Conservation (phyloP, 1,284 basidiomycete genomes). For the Pascua sp. region DNA sequence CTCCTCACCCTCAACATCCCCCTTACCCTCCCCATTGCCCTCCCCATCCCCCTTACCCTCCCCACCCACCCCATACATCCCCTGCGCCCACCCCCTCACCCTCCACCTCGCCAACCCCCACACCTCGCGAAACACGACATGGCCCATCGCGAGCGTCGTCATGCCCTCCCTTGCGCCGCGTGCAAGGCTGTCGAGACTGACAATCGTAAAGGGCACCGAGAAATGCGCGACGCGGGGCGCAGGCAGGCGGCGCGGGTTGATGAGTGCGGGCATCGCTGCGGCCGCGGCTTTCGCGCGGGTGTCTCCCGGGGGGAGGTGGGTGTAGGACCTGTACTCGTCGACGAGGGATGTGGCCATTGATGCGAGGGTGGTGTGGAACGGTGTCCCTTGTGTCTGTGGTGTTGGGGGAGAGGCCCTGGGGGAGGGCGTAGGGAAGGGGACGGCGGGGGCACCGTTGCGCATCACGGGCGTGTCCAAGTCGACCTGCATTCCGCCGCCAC, state of each 20-base stretch:
- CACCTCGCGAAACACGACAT: conserved; percentile 69
- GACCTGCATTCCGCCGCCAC: no score
- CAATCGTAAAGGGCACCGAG: conserved; percentile 38
- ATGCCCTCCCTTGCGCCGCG: conserved; percentile 63
- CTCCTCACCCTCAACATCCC: neutral
- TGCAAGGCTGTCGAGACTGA: conserved; percentile 59
- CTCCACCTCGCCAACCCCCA: conserved; percentile 49
- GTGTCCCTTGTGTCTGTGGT: conserved; percentile 1
- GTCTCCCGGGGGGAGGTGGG: neutral
- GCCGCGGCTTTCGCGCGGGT: neutral
- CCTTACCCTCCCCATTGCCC: conserved; percentile 6
- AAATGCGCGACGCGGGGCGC: conserved; percentile 38
- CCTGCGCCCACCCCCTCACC: conserved; percentile 31
- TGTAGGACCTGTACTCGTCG: conserved; percentile 17
- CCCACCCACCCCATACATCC: conserved; percentile 30
- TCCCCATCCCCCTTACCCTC: conserved; percentile 17
- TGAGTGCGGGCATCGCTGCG: conserved; percentile 28
- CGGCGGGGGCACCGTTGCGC: no score
- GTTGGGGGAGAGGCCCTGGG: no score
- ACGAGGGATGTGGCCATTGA: conserved; percentile 25
- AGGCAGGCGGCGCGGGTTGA: conserved; percentile 35
- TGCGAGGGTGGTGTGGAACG: conserved; percentile 29
- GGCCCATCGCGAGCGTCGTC: conserved; percentile 78
- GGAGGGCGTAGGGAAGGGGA: no score
- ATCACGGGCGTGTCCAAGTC: neutral